Conservation (phyloP, 495 filamentous ascomycete genomes). For the Penicillium cinerascens region DNA sequence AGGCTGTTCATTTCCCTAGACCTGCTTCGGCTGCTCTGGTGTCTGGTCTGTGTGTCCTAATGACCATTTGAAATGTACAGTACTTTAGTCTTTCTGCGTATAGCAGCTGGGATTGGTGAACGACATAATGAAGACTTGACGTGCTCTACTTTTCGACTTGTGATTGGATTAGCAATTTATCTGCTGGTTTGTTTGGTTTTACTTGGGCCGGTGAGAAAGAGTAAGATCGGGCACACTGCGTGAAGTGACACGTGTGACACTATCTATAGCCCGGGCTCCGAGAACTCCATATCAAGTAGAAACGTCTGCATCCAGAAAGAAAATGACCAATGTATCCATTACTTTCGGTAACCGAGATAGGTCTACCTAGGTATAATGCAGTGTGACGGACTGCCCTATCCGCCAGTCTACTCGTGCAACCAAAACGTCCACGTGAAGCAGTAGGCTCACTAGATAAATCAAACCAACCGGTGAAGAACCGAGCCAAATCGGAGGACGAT, state of each 20-base stretch:
- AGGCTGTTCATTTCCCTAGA: constrained; percentile 12
- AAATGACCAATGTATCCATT: background rate
- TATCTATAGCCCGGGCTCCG: background rate
- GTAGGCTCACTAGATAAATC: background rate
- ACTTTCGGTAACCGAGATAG: background rate
- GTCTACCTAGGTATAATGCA: background rate
- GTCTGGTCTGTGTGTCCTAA: constrained; percentile 6
- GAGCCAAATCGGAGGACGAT: background rate
- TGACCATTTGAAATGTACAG: constrained; percentile 14
- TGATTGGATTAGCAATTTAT: background rate
- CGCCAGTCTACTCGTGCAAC: background rate
- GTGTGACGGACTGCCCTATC: background rate
- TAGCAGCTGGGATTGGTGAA: constrained; percentile 18
- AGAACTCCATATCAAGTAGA: background rate
- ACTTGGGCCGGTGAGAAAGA: background rate
- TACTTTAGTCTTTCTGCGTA: constrained; percentile 16
- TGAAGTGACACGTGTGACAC: background rate
- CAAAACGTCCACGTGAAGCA: background rate
- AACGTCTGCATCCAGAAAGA: background rate
- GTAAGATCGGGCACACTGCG: background rate
- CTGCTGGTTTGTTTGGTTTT: background rate
- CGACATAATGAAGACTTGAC: constrained; percentile 17
- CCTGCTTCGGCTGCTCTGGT: constrained; percentile 10
- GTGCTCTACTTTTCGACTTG: background rate
- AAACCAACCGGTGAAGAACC: background rate